phyloP scores from a whole-genome alignment of 1,139 yeast species.

The Wickerhamomyces sp. region DNA sequence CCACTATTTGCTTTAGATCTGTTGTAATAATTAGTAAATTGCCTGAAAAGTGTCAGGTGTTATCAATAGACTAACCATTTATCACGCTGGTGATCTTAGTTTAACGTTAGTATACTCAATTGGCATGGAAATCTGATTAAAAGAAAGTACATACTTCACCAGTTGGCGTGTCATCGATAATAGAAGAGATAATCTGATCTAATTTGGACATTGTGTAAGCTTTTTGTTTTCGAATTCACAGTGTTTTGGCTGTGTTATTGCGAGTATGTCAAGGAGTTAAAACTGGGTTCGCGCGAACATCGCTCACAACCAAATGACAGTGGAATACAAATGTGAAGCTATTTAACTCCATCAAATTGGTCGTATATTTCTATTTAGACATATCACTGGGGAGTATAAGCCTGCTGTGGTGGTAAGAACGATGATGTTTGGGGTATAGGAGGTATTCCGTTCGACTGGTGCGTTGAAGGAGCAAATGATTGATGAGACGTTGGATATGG shows the following conservation, averaged over 20 bases:
- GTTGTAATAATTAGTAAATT: constrained; percentile 1
- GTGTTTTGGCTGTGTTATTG: background rate
- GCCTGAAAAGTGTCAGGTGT: background rate
- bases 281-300: background rate
- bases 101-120: background rate
- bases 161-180: constrained; percentile 50
- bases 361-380: background rate
- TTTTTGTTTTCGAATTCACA: no score
- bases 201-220: constrained; percentile 11
- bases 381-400: constrained; percentile 6
- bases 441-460: constrained; percentile 9
- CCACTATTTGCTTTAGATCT: constrained; percentile 32
- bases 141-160: constrained; percentile 1
- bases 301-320: background rate
- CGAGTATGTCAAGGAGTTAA: background rate
- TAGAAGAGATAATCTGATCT: constrained; percentile 21
- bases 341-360: no score
- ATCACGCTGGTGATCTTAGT: constrained; percentile 3
- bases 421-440: constrained; percentile 8
- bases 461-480: background rate
- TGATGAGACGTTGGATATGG: background rate
- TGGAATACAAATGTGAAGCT: no score
- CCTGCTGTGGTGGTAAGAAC: constrained; percentile 1
- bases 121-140: background rate
- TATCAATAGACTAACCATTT: constrained; percentile 2